Evolutionary conservation across 2,329 filamentous ascomycete species (phyloP), one percentile per base, ranked within the genome.

Genomic region (Paraphoma chrysanthemicola): DNA sequence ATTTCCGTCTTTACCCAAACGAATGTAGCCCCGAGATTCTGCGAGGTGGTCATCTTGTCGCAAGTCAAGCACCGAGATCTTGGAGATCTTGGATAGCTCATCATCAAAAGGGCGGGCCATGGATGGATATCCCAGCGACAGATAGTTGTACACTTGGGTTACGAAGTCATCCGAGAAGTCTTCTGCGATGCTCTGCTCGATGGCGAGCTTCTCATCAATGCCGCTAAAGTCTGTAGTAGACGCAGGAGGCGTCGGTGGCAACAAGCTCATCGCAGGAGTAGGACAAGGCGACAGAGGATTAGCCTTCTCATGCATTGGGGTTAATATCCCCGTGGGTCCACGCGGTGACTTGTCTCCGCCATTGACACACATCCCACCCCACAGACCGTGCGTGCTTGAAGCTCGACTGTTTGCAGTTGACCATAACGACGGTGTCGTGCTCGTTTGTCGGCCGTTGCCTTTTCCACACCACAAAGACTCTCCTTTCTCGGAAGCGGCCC

Each of bases 111-210:
- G 85, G 18, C 90, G 87, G 10, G 93, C 94, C 69, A 93, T 87
- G 33, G 91, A 89, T 3, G 94, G 93, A 75, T 97, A 97, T 5
- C 94, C 94, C 5, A 98, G 84, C 0, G 92, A 96, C 14, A 98
- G 83, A 76, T 98, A 98, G 76, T 98, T 97, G 83, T 96, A 98
- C 7, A 98, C 93, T 77, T 98, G 94, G 0, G 93, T 97, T 53
- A 97, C 87, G 73, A 97, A 97, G 3, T 82, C 82, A 73, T 97
- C 92, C 58, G 89, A 83, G 69, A 95, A 96, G 75, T 97, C 93
- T 31, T 78, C 74, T 29, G 83, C 78, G 42, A 87, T 82, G 10
- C 78, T 72, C 79, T 78, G 74, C 60, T 83, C 80, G 6, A 71
- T 65, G 33, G 70, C 72, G 43, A 82, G 74, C 53, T 77, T 77